These are phyloP conservation scores for Plasmodium malariae DNA, from an alignment of 169 alveolate genomes.

Conservation along the genomic window DNA sequence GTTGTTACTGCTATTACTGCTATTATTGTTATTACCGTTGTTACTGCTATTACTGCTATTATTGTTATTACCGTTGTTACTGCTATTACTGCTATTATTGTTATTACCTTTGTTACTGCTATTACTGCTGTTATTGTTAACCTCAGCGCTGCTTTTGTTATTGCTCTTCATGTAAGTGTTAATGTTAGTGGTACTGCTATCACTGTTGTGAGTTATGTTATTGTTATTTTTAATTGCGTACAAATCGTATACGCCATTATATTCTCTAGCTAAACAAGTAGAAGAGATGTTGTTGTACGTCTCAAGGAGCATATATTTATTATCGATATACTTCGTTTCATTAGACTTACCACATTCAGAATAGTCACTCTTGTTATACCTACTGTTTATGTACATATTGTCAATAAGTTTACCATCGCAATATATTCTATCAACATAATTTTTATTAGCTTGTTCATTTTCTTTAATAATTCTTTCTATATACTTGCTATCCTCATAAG, in stretches of 20 bases:
- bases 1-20: background rate
- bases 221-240: background rate
- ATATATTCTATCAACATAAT: background rate
- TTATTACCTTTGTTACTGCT: background rate
- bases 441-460: background rate
- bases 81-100: background rate
- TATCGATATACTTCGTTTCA: background rate
- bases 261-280: background rate
- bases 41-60: background rate
- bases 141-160: background rate
- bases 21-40: background rate
- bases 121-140: background rate
- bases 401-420: background rate
- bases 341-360: no score
- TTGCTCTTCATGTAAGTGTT: background rate
- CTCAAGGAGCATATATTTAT: background rate
- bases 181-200: background rate
- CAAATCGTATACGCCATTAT: conserved; percentile 6
- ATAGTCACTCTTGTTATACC: background rate
- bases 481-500: background rate
- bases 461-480: background rate
- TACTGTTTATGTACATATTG: background rate
- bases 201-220: background rate
- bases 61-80: background rate
- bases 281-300: background rate